Evolutionary conservation across 1,284 basidiomycete genomes (phyloP), one percentile per base, ranked within the genome.

Genomic region (Trichosporon asahii): DNA sequence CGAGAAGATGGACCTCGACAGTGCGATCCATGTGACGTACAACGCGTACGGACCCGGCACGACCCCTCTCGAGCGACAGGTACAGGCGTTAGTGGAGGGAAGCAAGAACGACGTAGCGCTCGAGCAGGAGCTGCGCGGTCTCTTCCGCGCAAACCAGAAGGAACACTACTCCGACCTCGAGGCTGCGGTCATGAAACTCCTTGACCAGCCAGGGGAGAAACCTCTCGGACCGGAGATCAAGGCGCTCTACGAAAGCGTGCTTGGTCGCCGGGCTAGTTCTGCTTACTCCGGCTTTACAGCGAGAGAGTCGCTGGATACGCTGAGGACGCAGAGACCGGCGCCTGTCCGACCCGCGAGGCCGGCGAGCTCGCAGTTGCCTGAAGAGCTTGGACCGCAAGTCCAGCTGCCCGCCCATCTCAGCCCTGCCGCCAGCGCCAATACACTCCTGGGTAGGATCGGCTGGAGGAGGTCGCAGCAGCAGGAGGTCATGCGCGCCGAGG

Each of bases 21-120:
- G 12, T 2, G 27, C 25, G 55, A 60, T 60, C 6, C 55, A 60
- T 27, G 55, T 60, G 7, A 60, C 55, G 25, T 60, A 60, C 55
- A 60, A 60, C 55, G 55, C 55, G 5, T 60, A 60, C 9, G 55
- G 27, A 1, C 55, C 55, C 8, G 55, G 55, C 27, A 60, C 55
- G 14, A 60, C 55, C 11, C 27, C 55, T 7, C 14, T 60, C 11
- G 55, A 60, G 55, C 55, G 25, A 2, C 27, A 60, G 9, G 55
- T 60, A 6, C 55, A 60, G 55, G 29, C 55, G 27, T 12, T 60
- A 14, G 55, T 31, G 25, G 55, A 31, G 5, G 55, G 29, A 27
- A 60, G 55, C 55, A 60, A 60, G 55, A 60, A 60, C 55, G 55
- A 60, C 55, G 55, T 60, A 27, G 55, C 55, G 29, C 55, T 60